Evolutionary conservation across 2,329 filamentous ascomycete genomes (phyloP), one percentile per base, ranked within the genome.

Genomic region (Davidsoniella australis): DNA sequence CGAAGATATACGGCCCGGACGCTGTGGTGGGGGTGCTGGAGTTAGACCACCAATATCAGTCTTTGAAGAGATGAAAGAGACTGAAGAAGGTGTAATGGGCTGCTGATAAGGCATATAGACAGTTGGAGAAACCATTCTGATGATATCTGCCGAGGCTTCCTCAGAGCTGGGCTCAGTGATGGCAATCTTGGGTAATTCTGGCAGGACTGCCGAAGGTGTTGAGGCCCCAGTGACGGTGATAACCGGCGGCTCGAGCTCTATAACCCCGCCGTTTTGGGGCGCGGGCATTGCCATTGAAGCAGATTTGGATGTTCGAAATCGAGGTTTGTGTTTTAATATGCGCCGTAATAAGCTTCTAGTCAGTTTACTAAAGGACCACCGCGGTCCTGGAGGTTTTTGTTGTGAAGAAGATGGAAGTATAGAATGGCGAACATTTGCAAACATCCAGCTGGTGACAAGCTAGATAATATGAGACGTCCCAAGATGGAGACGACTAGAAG

Each of bases 331-430:
- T 17, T 46, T 46, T 4, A 46, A 23, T 20, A 46, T 16, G 14
- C 44, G 44, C 8, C 29, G 29, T 10, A 46, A 10, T 24, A 46
- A n/a, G 7, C 17, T 38, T 36, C 37, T 46, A 20, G 44, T 46
- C 18, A 46, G 33, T 46, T 23, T 29, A 29, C 44, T 29, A 18
- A 46, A 20, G 23, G 46, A 48, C 39, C 46, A 48, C 37, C 38
- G 46, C 17, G 39, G 38, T 36, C 24, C 24, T 41, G 16, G 33
- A 36, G 7, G 37, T 41, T 24, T 23, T 42, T 36, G 38, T 26
- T 24, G 17, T 48, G 18, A 20, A 23, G 26, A 6, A 33, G 38
- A 48, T 17, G 20, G 14, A 36, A 33, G 33, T 17, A 41, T 48
- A 48, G 46, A 48, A 7, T 17, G 14, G 7, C 18, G 24, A 42